Evolutionary conservation across 495 filamentous ascomycete species (phyloP).

Genomic region (Ramalina intermedia): DNA sequence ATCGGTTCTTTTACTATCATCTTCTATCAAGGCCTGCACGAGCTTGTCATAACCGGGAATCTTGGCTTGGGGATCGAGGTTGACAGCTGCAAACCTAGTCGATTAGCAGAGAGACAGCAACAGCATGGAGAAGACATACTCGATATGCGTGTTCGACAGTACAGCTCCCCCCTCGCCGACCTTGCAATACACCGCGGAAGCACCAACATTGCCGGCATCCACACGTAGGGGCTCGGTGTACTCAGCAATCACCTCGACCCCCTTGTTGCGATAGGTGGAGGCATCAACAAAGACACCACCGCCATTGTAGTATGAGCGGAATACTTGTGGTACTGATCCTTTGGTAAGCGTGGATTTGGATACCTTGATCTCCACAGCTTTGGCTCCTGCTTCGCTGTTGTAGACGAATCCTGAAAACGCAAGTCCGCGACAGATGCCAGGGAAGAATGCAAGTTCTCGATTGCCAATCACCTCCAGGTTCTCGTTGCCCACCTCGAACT

Average conservation of each 20-base stretch:
- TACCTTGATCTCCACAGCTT: constrained; percentile 54
- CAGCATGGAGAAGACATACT: constrained; percentile 40
- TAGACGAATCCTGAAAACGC: constrained; percentile 89
- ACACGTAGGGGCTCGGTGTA: constrained; percentile 68
- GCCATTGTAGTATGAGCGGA: constrained; percentile 83
- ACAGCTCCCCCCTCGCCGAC: constrained; percentile 71
- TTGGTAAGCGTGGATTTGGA: constrained; percentile 42
- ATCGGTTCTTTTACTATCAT: constrained; percentile 52
- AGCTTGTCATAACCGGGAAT: constrained; percentile 51
- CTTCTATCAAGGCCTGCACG: constrained; percentile 51
- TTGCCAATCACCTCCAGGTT: constrained; percentile 74
- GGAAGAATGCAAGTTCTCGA: constrained; percentile 79
- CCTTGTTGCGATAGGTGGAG: constrained; percentile 39
- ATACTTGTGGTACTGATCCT: constrained; percentile 42
- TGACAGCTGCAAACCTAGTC: constrained; percentile 64
- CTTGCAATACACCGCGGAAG: constrained; percentile 78
- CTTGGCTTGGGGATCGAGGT: constrained; percentile 49
- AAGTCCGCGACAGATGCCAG: constrained; percentile 68
- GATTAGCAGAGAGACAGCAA: constrained; percentile 3
- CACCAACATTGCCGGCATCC: constrained; percentile 51
- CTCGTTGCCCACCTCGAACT: constrained; percentile 79
- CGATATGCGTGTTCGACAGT: constrained; percentile 83
- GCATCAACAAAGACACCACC: constrained; percentile 91
- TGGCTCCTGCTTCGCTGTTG: constrained; percentile 73
- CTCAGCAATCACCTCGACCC: constrained; percentile 69